Evolutionary conservation across 345 rosid species (phyloP).

Genomic region (Mallotus nudiflorus): DNA sequence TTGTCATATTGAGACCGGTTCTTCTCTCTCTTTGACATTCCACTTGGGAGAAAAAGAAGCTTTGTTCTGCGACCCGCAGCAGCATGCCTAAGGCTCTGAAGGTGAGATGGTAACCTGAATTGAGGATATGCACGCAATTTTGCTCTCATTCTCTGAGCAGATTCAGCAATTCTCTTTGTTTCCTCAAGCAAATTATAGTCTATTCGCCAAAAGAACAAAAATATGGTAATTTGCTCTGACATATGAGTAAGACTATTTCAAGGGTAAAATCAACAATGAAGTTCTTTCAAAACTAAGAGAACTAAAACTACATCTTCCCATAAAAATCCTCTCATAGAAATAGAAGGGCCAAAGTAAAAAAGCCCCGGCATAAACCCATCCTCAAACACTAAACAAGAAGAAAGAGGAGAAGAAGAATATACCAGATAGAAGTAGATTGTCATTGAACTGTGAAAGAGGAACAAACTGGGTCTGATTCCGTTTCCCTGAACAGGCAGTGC

Average conservation of each 20-base stretch:
- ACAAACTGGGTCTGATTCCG: constrained; percentile 50
- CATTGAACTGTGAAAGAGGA: constrained; percentile 68
- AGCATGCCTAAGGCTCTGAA: constrained; percentile 46
- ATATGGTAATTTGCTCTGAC: not conserved
- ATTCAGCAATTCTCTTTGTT: constrained; percentile 71
- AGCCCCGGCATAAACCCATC: too few relatives aligned
- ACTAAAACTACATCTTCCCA: too few relatives aligned
- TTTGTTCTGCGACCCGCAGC: constrained; percentile 63
- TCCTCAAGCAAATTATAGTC: constrained; percentile 89
- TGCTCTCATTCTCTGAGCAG: constrained; percentile 60
- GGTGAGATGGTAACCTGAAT: constrained; percentile 35
- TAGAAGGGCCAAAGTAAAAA: too few relatives aligned
- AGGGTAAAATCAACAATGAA: not conserved
- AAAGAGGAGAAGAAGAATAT: constrained; percentile 1
- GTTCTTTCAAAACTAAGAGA: not conserved
- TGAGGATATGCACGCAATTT: constrained; percentile 40
- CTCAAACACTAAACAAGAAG: too few relatives aligned
- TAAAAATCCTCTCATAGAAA: too few relatives aligned
- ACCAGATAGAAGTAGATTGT: constrained; percentile 77
- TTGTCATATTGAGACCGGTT: constrained; percentile 55
- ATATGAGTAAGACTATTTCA: not conserved
- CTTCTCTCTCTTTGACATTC: constrained; percentile 71
- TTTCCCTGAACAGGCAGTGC: constrained; percentile 74
- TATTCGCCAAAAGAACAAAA: constrained; percentile 8
- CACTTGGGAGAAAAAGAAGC: constrained; percentile 58